Conservation (phyloP, 2,329 filamentous ascomycete species). For the Diaporthe sp. region DNA sequence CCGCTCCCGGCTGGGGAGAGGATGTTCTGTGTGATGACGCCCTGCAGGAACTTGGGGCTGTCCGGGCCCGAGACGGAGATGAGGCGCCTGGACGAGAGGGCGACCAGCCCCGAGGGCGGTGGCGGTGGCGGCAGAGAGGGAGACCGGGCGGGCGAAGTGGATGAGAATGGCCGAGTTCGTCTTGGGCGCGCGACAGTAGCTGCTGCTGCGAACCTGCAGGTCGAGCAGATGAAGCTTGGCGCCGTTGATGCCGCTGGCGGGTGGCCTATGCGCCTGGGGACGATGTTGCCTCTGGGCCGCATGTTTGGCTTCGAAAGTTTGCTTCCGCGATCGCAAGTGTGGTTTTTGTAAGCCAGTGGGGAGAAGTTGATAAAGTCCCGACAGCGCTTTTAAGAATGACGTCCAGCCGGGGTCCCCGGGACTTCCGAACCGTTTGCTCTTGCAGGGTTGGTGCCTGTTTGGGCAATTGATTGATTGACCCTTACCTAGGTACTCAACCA, state of each 20-base stretch:
- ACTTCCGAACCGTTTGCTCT: background rate
- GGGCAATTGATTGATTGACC: background rate
- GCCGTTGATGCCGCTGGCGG: background rate
- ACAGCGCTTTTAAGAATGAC: background rate
- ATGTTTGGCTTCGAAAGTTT: background rate
- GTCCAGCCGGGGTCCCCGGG: constrained; percentile 16
- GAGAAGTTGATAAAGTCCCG: background rate
- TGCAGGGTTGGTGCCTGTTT: constrained; percentile 11
- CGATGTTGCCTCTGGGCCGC: constrained; percentile 7
- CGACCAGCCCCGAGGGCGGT: constrained; percentile 61
- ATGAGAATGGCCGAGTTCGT: constrained; percentile 9
- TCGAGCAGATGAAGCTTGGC: constrained; percentile 33
- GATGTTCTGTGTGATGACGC: constrained; percentile 83
- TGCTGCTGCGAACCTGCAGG: constrained; percentile 31
- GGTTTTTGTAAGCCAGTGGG: background rate
- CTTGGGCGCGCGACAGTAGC: background rate
- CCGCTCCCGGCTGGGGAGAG: constrained; percentile 49
- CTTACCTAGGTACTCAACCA: too few species aligned
- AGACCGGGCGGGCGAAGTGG: constrained; percentile 41
- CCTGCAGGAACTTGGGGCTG: constrained; percentile 87
- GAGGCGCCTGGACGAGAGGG: constrained; percentile 80
- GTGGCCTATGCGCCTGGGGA: background rate
- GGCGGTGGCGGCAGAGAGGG: constrained; percentile 52
- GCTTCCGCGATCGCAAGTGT: background rate
- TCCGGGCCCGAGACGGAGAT: constrained; percentile 85